Evolutionary conservation across 2,329 filamentous ascomycete species (phyloP), one percentile per base, ranked within the genome.

Genomic region (Colletotrichum camelliae): DNA sequence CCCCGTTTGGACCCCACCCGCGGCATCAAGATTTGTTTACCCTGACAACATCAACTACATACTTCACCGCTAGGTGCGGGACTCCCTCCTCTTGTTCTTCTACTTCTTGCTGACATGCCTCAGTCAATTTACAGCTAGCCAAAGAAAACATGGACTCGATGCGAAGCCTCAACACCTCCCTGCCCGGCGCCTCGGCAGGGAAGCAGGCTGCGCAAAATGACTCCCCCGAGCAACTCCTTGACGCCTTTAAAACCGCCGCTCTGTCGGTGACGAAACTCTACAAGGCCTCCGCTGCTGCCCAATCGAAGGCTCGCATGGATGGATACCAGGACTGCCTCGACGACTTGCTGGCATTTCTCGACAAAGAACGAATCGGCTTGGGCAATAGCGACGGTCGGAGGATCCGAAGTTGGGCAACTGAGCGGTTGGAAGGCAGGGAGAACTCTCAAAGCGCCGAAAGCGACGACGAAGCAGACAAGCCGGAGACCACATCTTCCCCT

Each of bases 291-390:
- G 94, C 95, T 15, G 89, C 92, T 37, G 94, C 95, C 65, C 93
- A 97, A 83, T 89, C 93, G 66, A 93, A 93, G 80, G 93, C 95
- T 62, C 92, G 95, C 66, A 87, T 91, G 67, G 93, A 96, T 52
- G 97, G 97, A 31, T 98, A 98, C 80, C 96, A 98, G 83, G 96
- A 98, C 82, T 97, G 96, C 48, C 88, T 99, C 48, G 95, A 98
- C 78, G 96, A 98, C 79, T 88, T 99, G 7, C 87, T 98, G n/a
- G 86, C 89, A 18, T 97, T 98, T 79, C 87, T 98, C 70, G 96
- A 98, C 82, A 94, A 92, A 81, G 93, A 96, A 81, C 92, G 95
- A 78, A 88, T 98, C 71, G 95, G 95, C 0, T 82, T 97, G 15
- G 91, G 90, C 64, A 94, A 97, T 83, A 95, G 95, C 16, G 96